phyloP scores from a whole-genome alignment of 1,139 yeast species.

The Hemisphaericaspora lyxosophila region DNA sequence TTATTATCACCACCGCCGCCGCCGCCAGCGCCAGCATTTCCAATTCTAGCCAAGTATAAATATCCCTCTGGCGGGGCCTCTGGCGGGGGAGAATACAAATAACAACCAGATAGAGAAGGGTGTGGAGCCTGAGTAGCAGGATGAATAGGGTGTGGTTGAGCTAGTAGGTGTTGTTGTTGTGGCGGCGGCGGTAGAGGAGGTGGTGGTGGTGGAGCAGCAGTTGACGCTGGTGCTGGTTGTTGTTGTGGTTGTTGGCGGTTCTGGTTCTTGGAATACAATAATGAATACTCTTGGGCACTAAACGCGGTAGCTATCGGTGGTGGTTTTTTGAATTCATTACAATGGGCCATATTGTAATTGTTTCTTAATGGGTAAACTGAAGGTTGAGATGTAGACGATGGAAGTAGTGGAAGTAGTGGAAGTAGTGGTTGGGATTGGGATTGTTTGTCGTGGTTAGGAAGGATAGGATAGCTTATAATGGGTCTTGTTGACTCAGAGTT shows the following conservation, averaged over 20 bases:
- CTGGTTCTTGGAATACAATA: not conserved
- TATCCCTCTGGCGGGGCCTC: not conserved
- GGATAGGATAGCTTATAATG: no score
- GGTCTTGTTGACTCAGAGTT: no score
- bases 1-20: not conserved
- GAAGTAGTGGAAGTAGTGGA: no score
- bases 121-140: not conserved
- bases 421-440: no score
- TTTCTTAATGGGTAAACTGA: not conserved
- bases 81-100: not conserved
- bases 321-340: conserved; percentile 1
- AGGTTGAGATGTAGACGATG: conserved; percentile 1
- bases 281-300: not conserved
- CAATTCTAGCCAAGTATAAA: not conserved
- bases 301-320: not conserved
- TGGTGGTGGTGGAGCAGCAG: not conserved
- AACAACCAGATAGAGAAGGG: not conserved
- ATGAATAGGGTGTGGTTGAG: conserved; percentile 1
- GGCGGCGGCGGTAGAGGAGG: not conserved
- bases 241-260: not conserved
- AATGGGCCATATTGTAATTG: not conserved
- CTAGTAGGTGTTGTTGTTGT: not conserved
- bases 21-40: not conserved
- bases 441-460: no score
- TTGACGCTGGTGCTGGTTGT: not conserved